Evolutionary conservation across 495 filamentous ascomycete species (phyloP), one percentile per base, ranked within the genome.

Genomic region (Chaetomium tenue): DNA sequence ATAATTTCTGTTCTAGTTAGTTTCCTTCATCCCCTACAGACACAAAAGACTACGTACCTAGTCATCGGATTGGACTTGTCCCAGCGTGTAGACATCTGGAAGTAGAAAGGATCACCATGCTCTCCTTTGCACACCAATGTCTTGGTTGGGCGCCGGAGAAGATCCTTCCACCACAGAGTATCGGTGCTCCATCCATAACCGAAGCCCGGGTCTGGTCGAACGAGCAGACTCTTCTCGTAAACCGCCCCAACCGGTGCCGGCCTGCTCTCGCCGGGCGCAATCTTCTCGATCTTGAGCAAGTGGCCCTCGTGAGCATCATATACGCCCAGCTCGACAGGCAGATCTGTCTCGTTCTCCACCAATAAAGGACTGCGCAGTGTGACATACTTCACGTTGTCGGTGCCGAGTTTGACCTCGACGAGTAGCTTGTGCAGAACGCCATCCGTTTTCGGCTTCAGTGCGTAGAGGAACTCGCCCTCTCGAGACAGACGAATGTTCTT

Each of bases 261-360:
- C 52, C 95, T 83, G 66, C 88, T 87, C 72, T 98, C 92, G 2
- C 94, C 95, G 9, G 94, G 94, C 12, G 92, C 83, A 61, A 98
- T 91, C 79, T 97, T 98, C 77, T 98, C 95, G 66, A 98, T 97
- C 78, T 97, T 98, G 63, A 97, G 82, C 52, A 98, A 83, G 73
- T 97, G 88, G 8, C 93, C 93, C 54, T 96, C 90, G 66, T 91
- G 85, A 8, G 89, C 86, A 73, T 91, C 94, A 72, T 90, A 95
- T 7, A 98, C 86, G n/a, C 95, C 94, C 26, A 98, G 68, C 76
- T 98, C 95, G 2, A 98, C 86, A 0, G 95, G 93, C 62, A 98
- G 96, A 74, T 98, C 92, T 3, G 94, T 98, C 70, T 92, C 89
- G 78, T 98, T 98, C 75, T 97, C 94, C n/a, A 98, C 86, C 16